Percentiles rank a stretch among this genome's conserved stretches.
Evolutionary conservation across 768 basidiomycete genomes (phyloP).

Genomic region (Rhodotorula kratochvilovae): DNA sequence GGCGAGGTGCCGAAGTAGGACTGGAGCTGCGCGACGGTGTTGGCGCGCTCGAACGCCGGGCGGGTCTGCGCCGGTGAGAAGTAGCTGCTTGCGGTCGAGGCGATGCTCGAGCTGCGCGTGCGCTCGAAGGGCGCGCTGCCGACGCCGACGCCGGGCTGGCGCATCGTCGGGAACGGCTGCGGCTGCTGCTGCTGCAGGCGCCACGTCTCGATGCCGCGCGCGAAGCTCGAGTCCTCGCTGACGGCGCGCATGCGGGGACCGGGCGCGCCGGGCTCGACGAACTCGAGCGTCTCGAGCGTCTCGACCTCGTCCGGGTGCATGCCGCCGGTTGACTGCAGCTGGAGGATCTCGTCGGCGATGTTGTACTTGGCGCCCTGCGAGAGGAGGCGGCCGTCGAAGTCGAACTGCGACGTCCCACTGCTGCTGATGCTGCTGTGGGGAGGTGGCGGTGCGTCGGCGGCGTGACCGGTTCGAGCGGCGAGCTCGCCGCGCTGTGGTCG

Average conservation of each 20-base stretch:
- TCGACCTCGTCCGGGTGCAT: conserved; percentile 7
- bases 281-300: neutral
- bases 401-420: neutral
- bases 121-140: conserved; percentile 1
- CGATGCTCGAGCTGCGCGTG: conserved; percentile 28
- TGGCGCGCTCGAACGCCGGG: conserved; percentile 12
- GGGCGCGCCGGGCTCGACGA: neutral
- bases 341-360: conserved; percentile 37
- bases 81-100: conserved; percentile 8
- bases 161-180: neutral
- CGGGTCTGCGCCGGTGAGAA: neutral
- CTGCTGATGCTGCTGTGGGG: neutral
- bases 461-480: conserved; percentile 1
- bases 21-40: conserved; percentile 27
- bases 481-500: conserved; percentile 3
- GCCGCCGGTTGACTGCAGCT: conserved; percentile 2
- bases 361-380: conserved; percentile 7
- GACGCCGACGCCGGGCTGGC: neutral
- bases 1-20: conserved; percentile 27
- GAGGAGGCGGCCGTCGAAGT: conserved; percentile 19
- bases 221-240: neutral
- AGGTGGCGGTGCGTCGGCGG: neutral
- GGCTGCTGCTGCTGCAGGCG: conserved; percentile 7
- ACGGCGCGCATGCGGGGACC: neutral
- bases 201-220: conserved; percentile 10